Conservation (phyloP, 495 filamentous ascomycete genomes). For the Aspergillus leporis region DNA sequence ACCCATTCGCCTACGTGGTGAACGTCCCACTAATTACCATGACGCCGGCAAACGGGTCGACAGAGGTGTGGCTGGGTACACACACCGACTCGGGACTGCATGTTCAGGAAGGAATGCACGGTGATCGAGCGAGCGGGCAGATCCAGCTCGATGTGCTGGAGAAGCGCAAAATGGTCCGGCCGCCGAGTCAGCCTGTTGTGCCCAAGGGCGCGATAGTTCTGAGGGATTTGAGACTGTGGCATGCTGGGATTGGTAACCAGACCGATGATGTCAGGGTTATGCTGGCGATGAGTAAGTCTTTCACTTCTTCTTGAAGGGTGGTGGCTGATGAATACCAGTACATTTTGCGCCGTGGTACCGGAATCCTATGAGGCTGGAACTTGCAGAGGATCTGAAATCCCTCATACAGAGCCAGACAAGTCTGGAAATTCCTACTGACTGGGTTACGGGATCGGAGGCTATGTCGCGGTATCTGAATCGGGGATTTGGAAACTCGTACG, state of each 20-base stretch:
- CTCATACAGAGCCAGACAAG: slow-evolving; percentile 32
- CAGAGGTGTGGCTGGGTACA: slow-evolving; percentile 62
- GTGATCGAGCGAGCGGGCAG: slow-evolving; percentile 50
- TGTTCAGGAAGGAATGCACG: slow-evolving; percentile 49
- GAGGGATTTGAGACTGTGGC: slow-evolving; percentile 60
- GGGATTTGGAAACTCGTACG: slow-evolving; percentile 51
- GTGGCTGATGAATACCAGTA: slow-evolving; percentile 20
- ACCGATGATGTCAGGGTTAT: slow-evolving; percentile 52
- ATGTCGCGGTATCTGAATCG: slow-evolving; percentile 41
- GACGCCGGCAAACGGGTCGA: slow-evolving; percentile 56
- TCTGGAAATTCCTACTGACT: slow-evolving; percentile 47
- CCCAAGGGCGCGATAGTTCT: slow-evolving; percentile 55
- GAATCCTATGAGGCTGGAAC: slow-evolving; percentile 52
- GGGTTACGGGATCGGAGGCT: slow-evolving; percentile 34
- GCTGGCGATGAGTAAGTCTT: slow-evolving; percentile 55
- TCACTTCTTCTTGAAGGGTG: slow-evolving; percentile 2
- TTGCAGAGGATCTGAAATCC: slow-evolving; percentile 43
- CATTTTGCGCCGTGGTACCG: slow-evolving; percentile 49
- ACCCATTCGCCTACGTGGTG: slow-evolving; percentile 56
- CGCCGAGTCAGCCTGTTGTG: slow-evolving; percentile 50
- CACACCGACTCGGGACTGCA: slow-evolving; percentile 38
- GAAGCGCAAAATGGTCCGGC: slow-evolving; percentile 32
- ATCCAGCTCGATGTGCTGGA: slow-evolving; percentile 46
- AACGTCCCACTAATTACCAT: slow-evolving; percentile 56
- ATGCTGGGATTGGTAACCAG: slow-evolving; percentile 60